Evolutionary conservation across 2,329 filamentous ascomycete genomes (phyloP).

Genomic region (Aspergillus sp.): DNA sequence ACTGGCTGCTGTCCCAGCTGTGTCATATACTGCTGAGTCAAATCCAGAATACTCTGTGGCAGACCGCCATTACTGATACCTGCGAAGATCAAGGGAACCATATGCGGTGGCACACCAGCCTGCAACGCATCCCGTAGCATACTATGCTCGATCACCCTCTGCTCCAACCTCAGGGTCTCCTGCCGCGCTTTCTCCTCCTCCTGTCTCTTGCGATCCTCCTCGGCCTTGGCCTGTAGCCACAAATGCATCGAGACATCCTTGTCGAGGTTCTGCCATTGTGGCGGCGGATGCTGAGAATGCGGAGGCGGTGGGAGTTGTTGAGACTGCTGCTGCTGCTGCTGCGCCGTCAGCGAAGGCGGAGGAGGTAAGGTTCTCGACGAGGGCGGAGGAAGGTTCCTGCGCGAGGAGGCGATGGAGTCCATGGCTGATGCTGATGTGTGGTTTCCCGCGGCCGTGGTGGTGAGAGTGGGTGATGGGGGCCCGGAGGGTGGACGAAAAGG

Average conservation of each 20-base stretch:
- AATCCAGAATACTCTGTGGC: conserved; percentile 56
- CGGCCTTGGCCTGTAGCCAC: conserved; percentile 62
- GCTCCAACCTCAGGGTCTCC: conserved; percentile 61
- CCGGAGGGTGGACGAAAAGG: conserved; percentile 24
- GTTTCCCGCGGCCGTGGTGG: conserved; percentile 14
- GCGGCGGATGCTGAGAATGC: conserved; percentile 30
- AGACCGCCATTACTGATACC: conserved; percentile 58
- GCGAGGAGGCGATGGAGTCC: conserved; percentile 49
- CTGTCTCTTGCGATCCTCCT: conserved; percentile 57
- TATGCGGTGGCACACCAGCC: conserved; percentile 62
- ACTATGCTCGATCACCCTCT: conserved; percentile 62
- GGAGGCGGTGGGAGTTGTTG: conserved; percentile 51
- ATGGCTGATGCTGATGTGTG: conserved; percentile 46
- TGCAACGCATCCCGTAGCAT: conserved; percentile 62
- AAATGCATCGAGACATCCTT: conserved; percentile 55
- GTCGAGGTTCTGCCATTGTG: conserved; percentile 59
- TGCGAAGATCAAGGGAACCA: conserved; percentile 68
- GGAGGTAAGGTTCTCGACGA: conserved; percentile 55
- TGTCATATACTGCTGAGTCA: conserved; percentile 58
- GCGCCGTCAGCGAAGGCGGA: conserved; percentile 5
- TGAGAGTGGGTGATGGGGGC: conserved; percentile 19
- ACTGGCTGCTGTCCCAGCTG: conserved; percentile 9
- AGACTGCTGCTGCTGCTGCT: conserved; percentile 13
- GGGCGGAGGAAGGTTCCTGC: conserved; percentile 61
- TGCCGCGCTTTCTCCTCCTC: conserved; percentile 62